These are phyloP conservation scores for Brassica cretica DNA, from an alignment of 345 rosid genomes.

Conservation along the genomic window DNA sequence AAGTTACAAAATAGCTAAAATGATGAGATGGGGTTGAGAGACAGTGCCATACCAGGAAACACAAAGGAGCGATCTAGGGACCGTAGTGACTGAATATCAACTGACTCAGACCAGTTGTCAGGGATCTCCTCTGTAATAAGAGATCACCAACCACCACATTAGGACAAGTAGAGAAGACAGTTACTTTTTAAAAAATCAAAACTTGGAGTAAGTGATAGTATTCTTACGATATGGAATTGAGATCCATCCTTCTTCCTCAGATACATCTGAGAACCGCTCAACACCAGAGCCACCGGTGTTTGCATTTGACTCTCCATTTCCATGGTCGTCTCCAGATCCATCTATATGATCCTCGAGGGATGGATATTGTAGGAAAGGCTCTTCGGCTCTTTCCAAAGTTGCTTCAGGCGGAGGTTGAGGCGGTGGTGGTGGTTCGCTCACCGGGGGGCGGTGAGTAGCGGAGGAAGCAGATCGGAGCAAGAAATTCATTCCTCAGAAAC, in stretches of 20 bases:
- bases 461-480: conserved; percentile 63
- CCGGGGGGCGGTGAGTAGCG: conserved; percentile 48
- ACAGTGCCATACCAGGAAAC: conserved; percentile 62
- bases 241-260: conserved; percentile 93
- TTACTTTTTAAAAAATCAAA: neutral
- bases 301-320: conserved; percentile 33
- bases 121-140: conserved; percentile 64
- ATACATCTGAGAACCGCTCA: conserved; percentile 69
- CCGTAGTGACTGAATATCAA: conserved; percentile 60
- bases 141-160: neutral
- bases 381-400: conserved; percentile 70
- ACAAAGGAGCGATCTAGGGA: conserved; percentile 85
- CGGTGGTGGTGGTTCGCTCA: conserved; percentile 45
- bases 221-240: conserved; percentile 69
- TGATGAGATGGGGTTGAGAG: neutral
- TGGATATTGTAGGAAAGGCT: conserved; percentile 57
- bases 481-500: conserved; percentile 69
- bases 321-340: conserved; percentile 35
- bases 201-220: neutral
- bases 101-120: conserved; percentile 60
- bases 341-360: conserved; percentile 44
- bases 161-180: neutral
- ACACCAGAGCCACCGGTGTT: conserved; percentile 37
- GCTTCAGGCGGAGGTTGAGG: conserved; percentile 30
- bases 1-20: conserved; percentile 16